Evolutionary conservation across 2,329 filamentous ascomycete species (phyloP).

Genomic region (Colletotrichum destructivum): DNA sequence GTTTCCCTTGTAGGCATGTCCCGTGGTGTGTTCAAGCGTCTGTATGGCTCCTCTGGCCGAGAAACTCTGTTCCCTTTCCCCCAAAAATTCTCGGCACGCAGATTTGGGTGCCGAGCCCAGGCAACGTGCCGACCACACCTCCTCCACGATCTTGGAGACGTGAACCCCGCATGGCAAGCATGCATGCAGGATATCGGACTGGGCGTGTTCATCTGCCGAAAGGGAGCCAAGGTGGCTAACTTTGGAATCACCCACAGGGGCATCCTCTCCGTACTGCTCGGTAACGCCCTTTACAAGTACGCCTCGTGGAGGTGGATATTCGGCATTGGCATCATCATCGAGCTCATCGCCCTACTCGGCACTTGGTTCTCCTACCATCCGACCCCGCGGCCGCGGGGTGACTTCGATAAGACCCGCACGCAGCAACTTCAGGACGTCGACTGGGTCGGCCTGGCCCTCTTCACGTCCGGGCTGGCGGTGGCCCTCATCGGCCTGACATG

Average conservation of each 20-base stretch:
- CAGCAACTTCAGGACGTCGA: constrained; percentile 51
- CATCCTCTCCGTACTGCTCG: constrained; percentile 47
- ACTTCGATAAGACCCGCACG: constrained; percentile 49
- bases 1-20: neutral
- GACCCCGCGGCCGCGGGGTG: constrained; percentile 47
- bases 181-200: neutral
- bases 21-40: constrained; percentile 43
- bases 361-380: constrained; percentile 48
- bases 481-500: constrained; percentile 46
- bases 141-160: constrained; percentile 2
- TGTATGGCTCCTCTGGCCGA: neutral
- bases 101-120: constrained; percentile 11
- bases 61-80: constrained; percentile 17
- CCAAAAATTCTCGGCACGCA: constrained; percentile 4
- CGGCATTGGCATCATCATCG: constrained; percentile 48
- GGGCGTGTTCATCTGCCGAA: constrained; percentile 12
- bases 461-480: constrained; percentile 43
- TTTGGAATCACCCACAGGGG: constrained; percentile 44
- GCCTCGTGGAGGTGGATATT: constrained; percentile 50
- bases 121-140: constrained; percentile 32
- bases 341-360: constrained; percentile 45
- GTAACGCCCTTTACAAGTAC: constrained; percentile 48
- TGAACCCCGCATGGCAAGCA: constrained; percentile 19
- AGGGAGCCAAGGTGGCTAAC: constrained; percentile 17
- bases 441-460: constrained; percentile 48